phyloP scores from a whole-genome alignment of 2,329 filamentous ascomycete genomes.

The Paraphoma sp. region DNA sequence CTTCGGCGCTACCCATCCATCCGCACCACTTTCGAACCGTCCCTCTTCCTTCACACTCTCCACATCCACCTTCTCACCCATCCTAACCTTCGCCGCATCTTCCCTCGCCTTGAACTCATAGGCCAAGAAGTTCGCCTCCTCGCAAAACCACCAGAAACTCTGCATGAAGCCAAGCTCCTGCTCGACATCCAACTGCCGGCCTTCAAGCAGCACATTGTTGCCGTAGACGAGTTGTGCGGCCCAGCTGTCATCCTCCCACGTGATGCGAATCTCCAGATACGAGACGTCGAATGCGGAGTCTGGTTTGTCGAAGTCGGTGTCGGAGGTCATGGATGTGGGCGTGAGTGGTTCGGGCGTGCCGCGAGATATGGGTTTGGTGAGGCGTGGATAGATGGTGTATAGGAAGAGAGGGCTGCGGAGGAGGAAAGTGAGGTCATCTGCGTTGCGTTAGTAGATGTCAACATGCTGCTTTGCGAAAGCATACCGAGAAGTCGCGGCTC shows the following conservation, averaged over 20 bases:
- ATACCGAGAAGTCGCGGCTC: conserved; percentile 10
- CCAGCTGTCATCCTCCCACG: conserved; percentile 11
- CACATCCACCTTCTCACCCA: not conserved
- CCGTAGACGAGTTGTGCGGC: conserved; percentile 6
- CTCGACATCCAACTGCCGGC: not conserved
- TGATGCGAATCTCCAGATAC: conserved; percentile 7
- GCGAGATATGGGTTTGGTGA: not conserved
- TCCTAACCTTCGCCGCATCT: not conserved
- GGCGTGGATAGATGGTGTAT: conserved; percentile 10
- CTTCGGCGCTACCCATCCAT: not conserved
- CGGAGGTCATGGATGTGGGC: not conserved
- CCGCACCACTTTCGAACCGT: not conserved
- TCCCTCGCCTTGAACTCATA: conserved; percentile 15
- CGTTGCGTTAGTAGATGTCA: not conserved
- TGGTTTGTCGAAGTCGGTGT: not conserved
- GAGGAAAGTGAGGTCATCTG: conserved; percentile 14
- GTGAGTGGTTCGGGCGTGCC: not conserved
- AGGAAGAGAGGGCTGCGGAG: conserved; percentile 13
- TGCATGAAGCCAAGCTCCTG: conserved; percentile 2
- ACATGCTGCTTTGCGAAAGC: too few species aligned
- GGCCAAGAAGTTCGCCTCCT: conserved; percentile 12
- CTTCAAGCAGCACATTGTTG: conserved; percentile 9
- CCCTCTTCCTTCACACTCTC: not conserved
- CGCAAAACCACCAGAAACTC: conserved; percentile 18
- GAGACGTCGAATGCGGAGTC: not conserved